A percentile compares a stretch with the other conserved stretches of the same genome.
Evolutionary conservation across 2,329 filamentous ascomycete genomes (phyloP).

Genomic region (Sclerotinia spermophila): DNA sequence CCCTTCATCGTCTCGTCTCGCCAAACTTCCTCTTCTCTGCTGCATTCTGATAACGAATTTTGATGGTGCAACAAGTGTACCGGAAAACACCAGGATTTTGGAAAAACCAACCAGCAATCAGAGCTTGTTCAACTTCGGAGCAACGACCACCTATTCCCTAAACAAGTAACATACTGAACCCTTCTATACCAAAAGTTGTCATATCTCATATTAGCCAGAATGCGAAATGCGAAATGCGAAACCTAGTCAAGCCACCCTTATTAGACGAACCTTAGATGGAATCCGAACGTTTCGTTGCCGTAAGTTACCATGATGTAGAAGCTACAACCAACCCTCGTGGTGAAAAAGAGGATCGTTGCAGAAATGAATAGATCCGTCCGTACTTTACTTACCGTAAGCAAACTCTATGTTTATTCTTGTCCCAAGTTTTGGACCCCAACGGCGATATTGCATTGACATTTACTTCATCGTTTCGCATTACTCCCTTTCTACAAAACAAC

Average conservation of each 20-base stretch:
- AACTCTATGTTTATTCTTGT: background rate
- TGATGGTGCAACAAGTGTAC: background rate
- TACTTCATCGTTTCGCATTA: conserved; percentile 2
- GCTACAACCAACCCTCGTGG: conserved; percentile 9
- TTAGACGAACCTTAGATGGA: background rate
- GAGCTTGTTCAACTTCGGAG: background rate
- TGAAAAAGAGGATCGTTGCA: conserved; percentile 8
- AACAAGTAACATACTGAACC: background rate
- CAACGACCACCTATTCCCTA: background rate
- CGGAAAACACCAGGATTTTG: background rate
- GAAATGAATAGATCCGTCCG: conserved; percentile 12
- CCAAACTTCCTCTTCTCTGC: background rate
- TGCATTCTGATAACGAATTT: background rate
- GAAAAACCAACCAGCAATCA: background rate
- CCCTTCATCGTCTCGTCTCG: conserved; percentile 14
- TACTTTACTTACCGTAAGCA: background rate
- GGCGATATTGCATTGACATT: conserved; percentile 1
- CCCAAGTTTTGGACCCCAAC: conserved; percentile 3
- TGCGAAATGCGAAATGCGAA: conserved; percentile 12
- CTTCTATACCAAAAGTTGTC: background rate
- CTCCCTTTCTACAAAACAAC: background rate
- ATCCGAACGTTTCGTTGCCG: conserved; percentile 2
- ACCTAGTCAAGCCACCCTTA: conserved; percentile 8
- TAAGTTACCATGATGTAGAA: conserved; percentile 5
- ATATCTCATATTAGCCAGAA: conserved; percentile 13